These are phyloP conservation scores for Pascua guehoae DNA, from an alignment of 1,284 basidiomycete species.

Conservation along the genomic window DNA sequence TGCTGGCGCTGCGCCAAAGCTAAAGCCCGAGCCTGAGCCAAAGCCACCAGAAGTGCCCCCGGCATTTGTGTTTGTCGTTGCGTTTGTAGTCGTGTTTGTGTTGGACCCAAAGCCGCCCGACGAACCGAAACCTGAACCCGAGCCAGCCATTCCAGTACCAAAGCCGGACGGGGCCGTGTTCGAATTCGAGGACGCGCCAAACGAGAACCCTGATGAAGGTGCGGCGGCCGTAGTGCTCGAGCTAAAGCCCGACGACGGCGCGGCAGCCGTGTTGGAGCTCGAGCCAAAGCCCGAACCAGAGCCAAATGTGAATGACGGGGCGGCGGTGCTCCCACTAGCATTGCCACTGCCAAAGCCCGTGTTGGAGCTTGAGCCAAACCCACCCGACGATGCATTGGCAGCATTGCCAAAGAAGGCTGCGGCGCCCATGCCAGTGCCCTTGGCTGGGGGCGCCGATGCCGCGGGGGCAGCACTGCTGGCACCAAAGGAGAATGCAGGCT, in stretches of 20 bases:
- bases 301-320: neutral
- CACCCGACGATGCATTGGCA: neutral
- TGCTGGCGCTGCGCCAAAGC: neutral
- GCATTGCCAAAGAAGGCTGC: conserved; percentile 1
- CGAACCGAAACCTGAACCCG: no score
- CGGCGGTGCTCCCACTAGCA: neutral
- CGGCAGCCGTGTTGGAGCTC: neutral
- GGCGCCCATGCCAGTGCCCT: neutral
- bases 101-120: no score
- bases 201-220: conserved; percentile 1
- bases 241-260: neutral
- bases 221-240: neutral
- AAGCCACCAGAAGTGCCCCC: neutral
- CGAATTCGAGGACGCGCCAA: neutral
- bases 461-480: neutral
- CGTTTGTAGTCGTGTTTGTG: neutral
- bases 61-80: neutral
- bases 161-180: neutral
- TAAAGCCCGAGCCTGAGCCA: conserved; percentile 3
- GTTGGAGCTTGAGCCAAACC: neutral
- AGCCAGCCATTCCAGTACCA: neutral
- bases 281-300: neutral
- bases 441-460: neutral
- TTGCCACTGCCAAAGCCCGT: neutral
- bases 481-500: neutral